These are phyloP conservation scores for Omphalotus guepiniiformis DNA, from an alignment of 768 basidiomycete genomes.

Conservation along the genomic window DNA sequence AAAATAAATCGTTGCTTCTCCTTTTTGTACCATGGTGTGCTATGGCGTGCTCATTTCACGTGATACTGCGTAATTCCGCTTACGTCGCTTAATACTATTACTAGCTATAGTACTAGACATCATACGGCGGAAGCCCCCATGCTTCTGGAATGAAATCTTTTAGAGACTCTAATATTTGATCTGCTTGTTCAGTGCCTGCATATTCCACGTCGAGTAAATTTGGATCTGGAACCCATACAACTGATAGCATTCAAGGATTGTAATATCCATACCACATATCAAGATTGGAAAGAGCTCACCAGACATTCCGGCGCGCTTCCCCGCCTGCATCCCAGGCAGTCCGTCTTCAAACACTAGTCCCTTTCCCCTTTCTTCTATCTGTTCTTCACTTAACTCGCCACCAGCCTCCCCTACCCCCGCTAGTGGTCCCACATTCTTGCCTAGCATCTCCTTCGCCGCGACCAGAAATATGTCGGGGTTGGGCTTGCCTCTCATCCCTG, in stretches of 20 bases:
- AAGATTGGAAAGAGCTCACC: conserved; percentile 40
- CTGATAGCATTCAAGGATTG: conserved; percentile 43
- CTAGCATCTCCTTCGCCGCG: conserved; percentile 60
- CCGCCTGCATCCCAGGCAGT: conserved; percentile 72
- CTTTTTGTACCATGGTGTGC: no score
- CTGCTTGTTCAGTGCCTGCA: conserved; percentile 46
- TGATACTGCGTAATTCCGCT: no score
- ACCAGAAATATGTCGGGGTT: conserved; percentile 76
- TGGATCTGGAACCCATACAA: conserved; percentile 82
- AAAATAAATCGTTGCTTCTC: no score
- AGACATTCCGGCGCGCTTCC: conserved; percentile 81
- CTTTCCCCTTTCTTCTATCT: conserved; percentile 45
- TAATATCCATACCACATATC: background rate
- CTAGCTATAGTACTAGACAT: no score
- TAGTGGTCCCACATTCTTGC: conserved; percentile 47
- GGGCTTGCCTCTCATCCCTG: conserved; percentile 70
- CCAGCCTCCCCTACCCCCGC: conserved; percentile 29
- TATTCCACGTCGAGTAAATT: conserved; percentile 55
- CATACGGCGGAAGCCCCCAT: conserved; percentile 79
- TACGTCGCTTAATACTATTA: no score
- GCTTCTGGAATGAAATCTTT: conserved; percentile 75
- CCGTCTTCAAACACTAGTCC: conserved; percentile 86
- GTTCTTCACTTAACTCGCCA: conserved; percentile 23
- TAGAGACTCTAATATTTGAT: conserved; percentile 56
- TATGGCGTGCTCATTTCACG: no score